Percentiles rank a stretch among this genome's conserved stretches.
Evolutionary conservation across 305 asterid genomes (phyloP).

Genomic region (Fraxinus paxiana): DNA sequence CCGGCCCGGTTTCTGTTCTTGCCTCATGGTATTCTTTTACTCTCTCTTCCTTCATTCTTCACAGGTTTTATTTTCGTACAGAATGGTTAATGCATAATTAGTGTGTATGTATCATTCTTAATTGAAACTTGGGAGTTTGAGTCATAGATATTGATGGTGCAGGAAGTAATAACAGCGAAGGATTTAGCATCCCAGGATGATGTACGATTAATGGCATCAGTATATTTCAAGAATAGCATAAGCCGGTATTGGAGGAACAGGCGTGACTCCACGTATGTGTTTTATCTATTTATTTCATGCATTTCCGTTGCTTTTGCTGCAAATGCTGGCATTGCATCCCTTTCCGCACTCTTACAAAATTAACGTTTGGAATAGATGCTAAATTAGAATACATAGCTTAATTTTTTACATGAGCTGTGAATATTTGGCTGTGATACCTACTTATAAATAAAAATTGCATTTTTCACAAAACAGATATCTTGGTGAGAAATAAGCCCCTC

Average conservation of each 20-base stretch:
- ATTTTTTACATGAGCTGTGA: not conserved
- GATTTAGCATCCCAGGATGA: conserved; percentile 69
- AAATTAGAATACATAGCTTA: not conserved
- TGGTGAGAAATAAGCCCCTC: not conserved
- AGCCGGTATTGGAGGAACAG: conserved; percentile 84
- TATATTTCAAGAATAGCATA: conserved; percentile 80
- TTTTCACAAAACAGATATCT: not conserved
- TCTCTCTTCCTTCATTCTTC: not conserved
- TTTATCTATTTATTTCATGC: conserved; percentile 4
- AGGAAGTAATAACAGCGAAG: conserved; percentile 85
- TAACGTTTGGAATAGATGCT: not conserved
- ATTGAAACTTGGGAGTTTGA: conserved; percentile 15
- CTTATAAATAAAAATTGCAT: not conserved
- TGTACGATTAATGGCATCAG: conserved; percentile 89
- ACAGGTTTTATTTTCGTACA: not conserved
- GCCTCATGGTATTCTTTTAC: conserved; percentile 61
- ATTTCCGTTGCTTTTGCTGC: not conserved
- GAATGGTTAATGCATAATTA: not conserved
- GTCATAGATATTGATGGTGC: conserved; percentile 24
- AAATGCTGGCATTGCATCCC: not conserved
- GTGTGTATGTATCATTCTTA: not conserved
- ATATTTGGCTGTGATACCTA: not conserved
- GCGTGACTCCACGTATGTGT: conserved; percentile 76
- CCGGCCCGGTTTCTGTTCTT: conserved; percentile 93
- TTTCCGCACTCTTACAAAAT: not conserved